A percentile compares a stretch with the other conserved stretches of the same genome.
Evolutionary conservation across 805 yeast genomes (phyloP).

Genomic region (Candida insectorum): DNA sequence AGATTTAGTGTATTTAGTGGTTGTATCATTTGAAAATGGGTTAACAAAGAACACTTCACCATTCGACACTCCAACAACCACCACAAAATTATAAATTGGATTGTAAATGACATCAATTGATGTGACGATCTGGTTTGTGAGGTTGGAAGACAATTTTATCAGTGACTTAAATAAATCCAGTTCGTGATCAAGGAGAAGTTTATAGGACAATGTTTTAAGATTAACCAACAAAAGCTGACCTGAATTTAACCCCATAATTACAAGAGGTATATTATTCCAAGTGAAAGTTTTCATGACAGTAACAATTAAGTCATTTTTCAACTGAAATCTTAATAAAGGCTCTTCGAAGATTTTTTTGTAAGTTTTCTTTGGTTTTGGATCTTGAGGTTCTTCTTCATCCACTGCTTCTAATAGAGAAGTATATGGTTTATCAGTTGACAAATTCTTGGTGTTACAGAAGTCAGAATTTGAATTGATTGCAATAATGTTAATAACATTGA

Average conservation of each 20-base stretch:
- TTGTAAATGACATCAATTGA: conserved; percentile 21
- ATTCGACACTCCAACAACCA: conserved; percentile 59
- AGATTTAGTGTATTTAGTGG: conserved; percentile 12
- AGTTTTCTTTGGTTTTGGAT: neutral
- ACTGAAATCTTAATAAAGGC: conserved; percentile 44
- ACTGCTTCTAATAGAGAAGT: conserved; percentile 17
- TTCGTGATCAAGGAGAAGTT: conserved; percentile 26
- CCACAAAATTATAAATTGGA: conserved; percentile 41
- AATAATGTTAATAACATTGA: conserved; percentile 47
- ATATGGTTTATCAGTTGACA: conserved; percentile 18
- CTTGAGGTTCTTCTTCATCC: neutral
- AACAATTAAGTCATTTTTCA: conserved; percentile 32
- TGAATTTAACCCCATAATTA: conserved; percentile 58
- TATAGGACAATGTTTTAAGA: conserved; percentile 41
- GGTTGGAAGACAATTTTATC: conserved; percentile 9
- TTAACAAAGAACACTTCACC: conserved; percentile 57
- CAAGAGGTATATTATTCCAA: conserved; percentile 37
- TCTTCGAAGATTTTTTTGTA: conserved; percentile 37
- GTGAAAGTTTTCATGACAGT: conserved; percentile 36
- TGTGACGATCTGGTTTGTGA: conserved; percentile 16
- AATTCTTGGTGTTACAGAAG: conserved; percentile 19
- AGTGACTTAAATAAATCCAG: neutral
- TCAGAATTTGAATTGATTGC: conserved; percentile 27
- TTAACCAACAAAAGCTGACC: conserved; percentile 69
- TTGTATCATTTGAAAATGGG: conserved; percentile 15